Base-by-base conservation (phyloP, 2,329 filamentous ascomycete species). In the Verticillium isaacii region DNA sequence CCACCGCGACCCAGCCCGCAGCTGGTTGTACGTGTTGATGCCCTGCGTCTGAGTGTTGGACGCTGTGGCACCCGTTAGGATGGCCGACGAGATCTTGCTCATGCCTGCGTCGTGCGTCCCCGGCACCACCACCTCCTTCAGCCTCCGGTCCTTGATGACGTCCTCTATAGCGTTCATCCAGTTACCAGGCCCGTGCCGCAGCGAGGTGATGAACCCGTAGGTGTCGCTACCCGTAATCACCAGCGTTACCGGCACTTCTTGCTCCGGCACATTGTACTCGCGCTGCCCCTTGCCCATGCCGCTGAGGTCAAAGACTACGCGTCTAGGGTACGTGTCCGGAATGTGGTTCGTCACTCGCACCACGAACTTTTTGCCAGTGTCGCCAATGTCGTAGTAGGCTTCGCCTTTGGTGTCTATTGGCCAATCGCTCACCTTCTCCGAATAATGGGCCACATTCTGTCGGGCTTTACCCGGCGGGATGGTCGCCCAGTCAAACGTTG, bases 71-170 rank as follows among this genome's bases (percentile, higher is more conserved):
- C 77, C 70, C 39, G 73, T 70, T 1, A 50, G 39, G 5, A 78
- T 77, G 15, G 68, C 65, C 56, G 66, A 61, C 15, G 69, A 75
- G 63, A 79, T 78, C 1, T 64, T 71, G 29, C 73, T 76, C 79
- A 83, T 82, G n/a, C 79, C 80, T 0, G 79, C 72, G 62, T 82
- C 78, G 63, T 83, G 80, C 3, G 78, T 75, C 9, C 80, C 80
- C 0, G 80, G 80, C 72, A 83, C 77, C 57, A 77, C 73, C 19
- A 83, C 72, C 34, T 81, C 74, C 59, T 76, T 76, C 0, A 83
- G 67, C 1, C 73, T 74, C 12, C 80, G 74, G 63, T 73, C 69
- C 41, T 70, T 69, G 63, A 76, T 75, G 2, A 70, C 68, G 19
- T 71, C 61, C 61, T 73, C 71, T 11, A 75, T 66, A 6, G 62